Percentiles rank a stretch among this genome's conserved stretches.
Conservation (phyloP, 1,139 yeast genomes). For the Suhomyces kunorum region DNA sequence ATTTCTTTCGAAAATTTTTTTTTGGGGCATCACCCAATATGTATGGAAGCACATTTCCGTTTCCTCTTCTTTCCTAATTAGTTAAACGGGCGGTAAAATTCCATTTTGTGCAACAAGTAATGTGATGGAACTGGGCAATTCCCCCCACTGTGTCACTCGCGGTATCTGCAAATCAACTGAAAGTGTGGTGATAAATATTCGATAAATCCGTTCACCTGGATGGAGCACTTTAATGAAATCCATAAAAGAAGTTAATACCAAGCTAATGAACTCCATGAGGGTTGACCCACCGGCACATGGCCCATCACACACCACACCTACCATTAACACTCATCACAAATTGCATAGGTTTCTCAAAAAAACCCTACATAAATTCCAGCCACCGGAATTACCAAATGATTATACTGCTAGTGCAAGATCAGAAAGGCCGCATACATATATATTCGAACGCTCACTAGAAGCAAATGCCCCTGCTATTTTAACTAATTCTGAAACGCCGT, state of each 20-base stretch:
- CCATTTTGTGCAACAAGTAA: conserved; percentile 8
- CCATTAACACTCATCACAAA: conserved; percentile 11
- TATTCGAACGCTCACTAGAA: conserved; percentile 22
- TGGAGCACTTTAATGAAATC: background rate
- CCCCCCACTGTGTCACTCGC: conserved; percentile 12
- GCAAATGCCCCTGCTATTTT: conserved; percentile 15
- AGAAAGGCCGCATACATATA: conserved; percentile 8
- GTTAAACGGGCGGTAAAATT: conserved; percentile 3
- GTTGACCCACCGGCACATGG: background rate
- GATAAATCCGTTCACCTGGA: background rate
- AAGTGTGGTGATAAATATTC: background rate
- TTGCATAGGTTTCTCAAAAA: conserved; percentile 18
- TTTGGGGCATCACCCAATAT: conserved; percentile 6
- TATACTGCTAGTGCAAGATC: background rate
- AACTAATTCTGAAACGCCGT: conserved; percentile 23
- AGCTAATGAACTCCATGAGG: background rate
- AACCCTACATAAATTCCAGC: conserved; percentile 16
- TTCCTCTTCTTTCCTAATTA: conserved; percentile 9
- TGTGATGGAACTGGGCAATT: conserved; percentile 6
- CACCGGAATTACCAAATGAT: conserved; percentile 2
- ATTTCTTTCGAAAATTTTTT: background rate
- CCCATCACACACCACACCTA: background rate
- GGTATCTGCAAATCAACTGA: conserved; percentile 1
- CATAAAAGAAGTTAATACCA: background rate
- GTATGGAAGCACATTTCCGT: conserved; percentile 12